Conservation (phyloP, 1,284 basidiomycete genomes). For the Ustilago bromivora region DNA sequence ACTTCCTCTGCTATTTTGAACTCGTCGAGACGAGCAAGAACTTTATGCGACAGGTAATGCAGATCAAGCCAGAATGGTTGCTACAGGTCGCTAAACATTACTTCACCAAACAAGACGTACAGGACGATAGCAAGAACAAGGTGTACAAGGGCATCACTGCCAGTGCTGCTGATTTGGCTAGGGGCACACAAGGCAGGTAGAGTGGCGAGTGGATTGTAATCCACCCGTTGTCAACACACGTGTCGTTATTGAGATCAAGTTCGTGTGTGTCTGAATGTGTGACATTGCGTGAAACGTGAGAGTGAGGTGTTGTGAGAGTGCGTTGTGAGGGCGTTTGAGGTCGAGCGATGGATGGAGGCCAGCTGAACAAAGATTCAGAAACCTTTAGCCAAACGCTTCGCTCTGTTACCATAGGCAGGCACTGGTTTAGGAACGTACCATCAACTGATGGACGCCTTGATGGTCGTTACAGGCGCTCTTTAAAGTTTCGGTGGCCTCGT, state of each 20-base stretch:
- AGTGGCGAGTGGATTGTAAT: neutral
- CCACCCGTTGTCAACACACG: neutral
- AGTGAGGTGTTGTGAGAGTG: no score
- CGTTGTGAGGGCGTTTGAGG: no score
- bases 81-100: slow-evolving; percentile 76
- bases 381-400: no score
- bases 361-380: no score
- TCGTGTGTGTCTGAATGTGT: neutral
- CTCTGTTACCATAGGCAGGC: no score
- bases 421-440: neutral
- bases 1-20: slow-evolving; percentile 90
- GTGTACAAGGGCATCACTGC: slow-evolving; percentile 41
- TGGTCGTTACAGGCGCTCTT: slow-evolving; percentile 15
- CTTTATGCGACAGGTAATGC: slow-evolving; percentile 88
- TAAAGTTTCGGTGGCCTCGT: slow-evolving; percentile 5
- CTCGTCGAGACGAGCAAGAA: slow-evolving; percentile 76
- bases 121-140: slow-evolving; percentile 25
- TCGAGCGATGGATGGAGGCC: no score
- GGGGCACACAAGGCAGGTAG: neutral
- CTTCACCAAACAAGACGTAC: slow-evolving; percentile 57
- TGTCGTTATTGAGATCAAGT: neutral
- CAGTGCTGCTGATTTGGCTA: slow-evolving; percentile 18
- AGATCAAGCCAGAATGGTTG: slow-evolving; percentile 93
- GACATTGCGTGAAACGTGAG: neutral
- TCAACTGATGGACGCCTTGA: slow-evolving; percentile 1